Evolutionary conservation across 2,329 filamentous ascomycete species (phyloP).

Genomic region (Aspergillus sp.): DNA sequence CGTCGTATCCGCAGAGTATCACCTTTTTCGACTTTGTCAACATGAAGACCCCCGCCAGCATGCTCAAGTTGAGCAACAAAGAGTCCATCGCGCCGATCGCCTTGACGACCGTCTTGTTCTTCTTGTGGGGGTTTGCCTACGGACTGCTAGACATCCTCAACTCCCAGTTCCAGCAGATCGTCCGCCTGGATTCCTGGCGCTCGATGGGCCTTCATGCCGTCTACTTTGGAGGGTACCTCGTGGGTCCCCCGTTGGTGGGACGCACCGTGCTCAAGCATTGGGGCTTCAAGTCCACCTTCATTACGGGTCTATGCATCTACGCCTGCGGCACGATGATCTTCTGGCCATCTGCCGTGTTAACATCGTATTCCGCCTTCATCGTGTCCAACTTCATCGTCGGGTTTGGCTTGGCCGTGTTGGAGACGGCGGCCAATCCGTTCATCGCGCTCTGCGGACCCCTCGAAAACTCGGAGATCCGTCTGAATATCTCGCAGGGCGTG

Average conservation of each 20-base stretch:
- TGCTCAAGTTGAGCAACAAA: constrained; percentile 57
- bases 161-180: constrained; percentile 55
- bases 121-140: constrained; percentile 89
- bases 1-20: constrained; percentile 35
- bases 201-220: constrained; percentile 55
- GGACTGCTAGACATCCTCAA: constrained; percentile 83
- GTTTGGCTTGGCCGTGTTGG: constrained; percentile 58
- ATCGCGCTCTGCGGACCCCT: constrained; percentile 61
- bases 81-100: constrained; percentile 59
- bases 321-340: constrained; percentile 62
- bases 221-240: constrained; percentile 59
- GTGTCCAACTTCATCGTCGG: constrained; percentile 64
- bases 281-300: constrained; percentile 64
- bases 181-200: constrained; percentile 34
- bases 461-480: constrained; percentile 58
- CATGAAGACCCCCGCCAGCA: constrained; percentile 55
- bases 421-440: constrained; percentile 62
- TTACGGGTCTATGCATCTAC: constrained; percentile 60
- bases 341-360: constrained; percentile 64
- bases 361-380: constrained; percentile 60
- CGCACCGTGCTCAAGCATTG: constrained; percentile 55
- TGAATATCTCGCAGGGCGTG: constrained; percentile 61
- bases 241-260: constrained; percentile 57
- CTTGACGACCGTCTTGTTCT: constrained; percentile 76
- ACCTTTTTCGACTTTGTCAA: constrained; percentile 65